Base-by-base conservation (phyloP, 345 rosid genomes). In the Populus alba region DNA sequence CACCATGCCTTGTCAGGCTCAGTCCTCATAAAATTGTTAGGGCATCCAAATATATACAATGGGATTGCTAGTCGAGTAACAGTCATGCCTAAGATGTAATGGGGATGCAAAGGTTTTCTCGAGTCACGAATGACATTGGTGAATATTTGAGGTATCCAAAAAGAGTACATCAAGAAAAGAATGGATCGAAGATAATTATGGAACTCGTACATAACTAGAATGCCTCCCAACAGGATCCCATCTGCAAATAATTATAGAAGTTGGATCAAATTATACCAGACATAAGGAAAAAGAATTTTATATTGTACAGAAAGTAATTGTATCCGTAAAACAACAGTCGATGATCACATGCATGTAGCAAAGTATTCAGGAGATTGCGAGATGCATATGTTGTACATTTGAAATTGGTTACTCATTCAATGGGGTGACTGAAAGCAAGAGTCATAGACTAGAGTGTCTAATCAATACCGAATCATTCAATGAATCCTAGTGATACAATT, bases 201-300 rank as follows among this genome's bases (percentile, higher is more conserved):
- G 86, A 94, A 91, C 90, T 94, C 94, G 1, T 94, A 96, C 97
- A 96, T 92, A 79, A 96, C 76, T 87, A 94, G 83, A 86, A 96
- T 92, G 86, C 99, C 99, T 81, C 98, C 98, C 86, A 94, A 87
- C 78, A 96, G 99, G 86, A 94, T 90, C 69, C 99, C 99, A 89
- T 96, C 99, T 96, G 92, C 87, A 81, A 71, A 83, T 57, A 51
- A 66, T 72, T 70, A 38, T 35, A 72, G 33, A 8, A 76, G 35
- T 31, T 22, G 59, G 78, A 72, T 77, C 72, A 77, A 13, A 11
- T 74, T 49, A 77, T 55, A 38, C 37, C 25, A 43, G 23, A 68
- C 31, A 47, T 22, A 20, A 55, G 31, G 53, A 35, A 43, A 8
- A 1, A 12, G 68, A 68, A 75, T 5, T 29, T 66, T 22, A 39